A percentile compares a stretch with the other conserved stretches of the same genome.
Conservation (phyloP, 257 asterid species). For the Echium plantagineum region DNA sequence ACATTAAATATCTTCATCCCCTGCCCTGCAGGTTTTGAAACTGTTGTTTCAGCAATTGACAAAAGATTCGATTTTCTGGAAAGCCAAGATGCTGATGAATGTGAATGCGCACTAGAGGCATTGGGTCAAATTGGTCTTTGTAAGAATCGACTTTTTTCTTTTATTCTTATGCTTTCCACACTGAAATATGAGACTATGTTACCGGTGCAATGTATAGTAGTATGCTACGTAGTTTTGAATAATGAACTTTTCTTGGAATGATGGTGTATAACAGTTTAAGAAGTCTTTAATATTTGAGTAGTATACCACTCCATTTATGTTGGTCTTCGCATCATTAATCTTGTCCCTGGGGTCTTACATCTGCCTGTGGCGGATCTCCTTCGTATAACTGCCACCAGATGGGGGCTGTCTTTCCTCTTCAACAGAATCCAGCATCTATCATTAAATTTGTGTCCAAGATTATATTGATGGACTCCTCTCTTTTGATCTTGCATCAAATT, state of each 20-base stretch:
- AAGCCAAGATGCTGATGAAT: slow-evolving; percentile 63
- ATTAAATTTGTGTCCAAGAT: not conserved
- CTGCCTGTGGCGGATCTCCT: not conserved
- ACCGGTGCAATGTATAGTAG: not conserved
- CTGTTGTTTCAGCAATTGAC: slow-evolving; percentile 57
- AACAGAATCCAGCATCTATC: not conserved
- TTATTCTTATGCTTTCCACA: not conserved
- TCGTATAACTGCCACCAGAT: not conserved
- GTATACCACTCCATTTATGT: not conserved
- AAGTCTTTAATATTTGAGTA: not conserved
- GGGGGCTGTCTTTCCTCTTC: not conserved
- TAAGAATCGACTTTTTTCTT: slow-evolving; percentile 33
- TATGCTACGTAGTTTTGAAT: too few species aligned
- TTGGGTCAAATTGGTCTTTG: slow-evolving; percentile 89
- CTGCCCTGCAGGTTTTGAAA: slow-evolving; percentile 42
- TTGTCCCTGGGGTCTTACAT: not conserved
- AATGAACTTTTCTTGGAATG: too few species aligned
- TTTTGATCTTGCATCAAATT: not conserved
- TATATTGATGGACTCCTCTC: not conserved
- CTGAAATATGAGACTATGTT: not conserved
- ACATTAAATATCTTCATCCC: not conserved
- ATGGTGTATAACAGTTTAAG: too few species aligned
- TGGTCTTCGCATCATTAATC: not conserved
- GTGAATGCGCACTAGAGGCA: slow-evolving; percentile 92
- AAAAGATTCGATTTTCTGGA: slow-evolving; percentile 50